phyloP scores from a whole-genome alignment of 1,139 yeast species.

The Blastobotrys illinoisensis region DNA sequence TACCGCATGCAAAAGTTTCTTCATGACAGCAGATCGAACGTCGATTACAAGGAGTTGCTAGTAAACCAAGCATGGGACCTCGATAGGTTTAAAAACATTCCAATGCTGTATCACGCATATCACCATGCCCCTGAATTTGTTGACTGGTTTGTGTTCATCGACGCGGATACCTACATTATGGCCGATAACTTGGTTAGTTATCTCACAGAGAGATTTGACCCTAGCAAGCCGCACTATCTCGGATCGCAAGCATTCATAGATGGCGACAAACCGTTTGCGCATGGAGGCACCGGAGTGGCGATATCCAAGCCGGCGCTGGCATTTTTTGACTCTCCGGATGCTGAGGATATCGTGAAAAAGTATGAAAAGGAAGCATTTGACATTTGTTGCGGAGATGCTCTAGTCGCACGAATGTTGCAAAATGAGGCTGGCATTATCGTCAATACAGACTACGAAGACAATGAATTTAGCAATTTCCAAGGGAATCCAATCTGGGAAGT shows the following conservation, averaged over 20 bases:
- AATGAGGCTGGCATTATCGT: background rate
- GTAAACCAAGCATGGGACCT: constrained; percentile 27
- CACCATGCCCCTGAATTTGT: constrained; percentile 21
- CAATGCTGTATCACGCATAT: constrained; percentile 36
- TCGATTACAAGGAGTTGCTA: constrained; percentile 19
- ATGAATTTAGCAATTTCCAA: constrained; percentile 23
- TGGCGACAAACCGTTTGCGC: constrained; percentile 30
- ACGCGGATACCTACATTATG: constrained; percentile 34
- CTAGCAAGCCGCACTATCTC: constrained; percentile 26
- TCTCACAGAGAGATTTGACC: constrained; percentile 22
- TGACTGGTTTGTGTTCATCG: constrained; percentile 37
- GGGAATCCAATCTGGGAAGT: constrained; percentile 28
- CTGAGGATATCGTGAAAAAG: constrained; percentile 20
- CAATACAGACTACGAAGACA: background rate
- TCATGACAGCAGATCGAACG: constrained; percentile 22
- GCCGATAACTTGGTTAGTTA: constrained; percentile 27
- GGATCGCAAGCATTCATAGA: constrained; percentile 27
- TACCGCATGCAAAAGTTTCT: constrained; percentile 27
- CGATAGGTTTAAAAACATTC: constrained; percentile 36
- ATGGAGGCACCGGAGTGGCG: constrained; percentile 37
- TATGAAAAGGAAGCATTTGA: constrained; percentile 25
- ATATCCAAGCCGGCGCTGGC: constrained; percentile 31
- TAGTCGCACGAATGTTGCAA: constrained; percentile 28
- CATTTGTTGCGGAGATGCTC: constrained; percentile 34
- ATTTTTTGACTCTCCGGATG: constrained; percentile 23